A percentile compares a stretch with the other conserved stretches of the same genome.
phyloP scores from a whole-genome alignment of 2,329 filamentous ascomycete genomes.

The Penicillium sp. region DNA sequence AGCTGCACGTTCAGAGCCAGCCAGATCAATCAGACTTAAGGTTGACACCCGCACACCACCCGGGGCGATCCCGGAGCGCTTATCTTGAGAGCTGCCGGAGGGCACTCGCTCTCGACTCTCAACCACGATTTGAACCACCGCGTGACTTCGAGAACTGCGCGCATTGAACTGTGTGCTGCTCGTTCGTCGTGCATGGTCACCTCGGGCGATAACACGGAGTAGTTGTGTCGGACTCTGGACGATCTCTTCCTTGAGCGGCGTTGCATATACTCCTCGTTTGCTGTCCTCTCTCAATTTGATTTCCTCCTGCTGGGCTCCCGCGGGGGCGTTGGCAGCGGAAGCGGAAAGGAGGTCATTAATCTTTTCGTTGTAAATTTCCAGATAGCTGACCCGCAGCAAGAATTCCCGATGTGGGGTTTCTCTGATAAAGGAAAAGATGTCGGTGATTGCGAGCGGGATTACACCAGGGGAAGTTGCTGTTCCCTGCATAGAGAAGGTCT shows the following conservation, averaged over 20 bases:
- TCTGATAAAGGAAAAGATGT: conserved; percentile 98
- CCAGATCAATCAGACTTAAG: conserved; percentile 90
- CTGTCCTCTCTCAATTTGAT: conserved; percentile 96
- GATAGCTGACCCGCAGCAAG: conserved; percentile 89
- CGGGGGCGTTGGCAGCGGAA: conserved; percentile 58
- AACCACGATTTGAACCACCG: conserved; percentile 97
- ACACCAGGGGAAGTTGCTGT: conserved; percentile 94
- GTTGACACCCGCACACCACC: conserved; percentile 95
- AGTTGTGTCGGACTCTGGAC: conserved; percentile 97
- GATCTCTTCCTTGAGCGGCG: conserved; percentile 94
- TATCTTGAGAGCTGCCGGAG: conserved; percentile 54
- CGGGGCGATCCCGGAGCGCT: conserved; percentile 69
- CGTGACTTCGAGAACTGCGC: conserved; percentile 94
- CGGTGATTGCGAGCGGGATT: conserved; percentile 93
- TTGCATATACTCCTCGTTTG: conserved; percentile 95
- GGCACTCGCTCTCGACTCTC: conserved; percentile 88
- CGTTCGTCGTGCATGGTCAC: conserved; percentile 84
- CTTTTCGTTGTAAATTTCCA: conserved; percentile 98
- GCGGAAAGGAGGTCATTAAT: conserved; percentile 91
- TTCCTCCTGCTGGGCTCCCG: conserved; percentile 70
- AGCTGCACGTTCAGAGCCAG: conserved; percentile 92
- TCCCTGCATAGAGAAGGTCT: conserved; percentile 99
- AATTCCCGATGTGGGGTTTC: conserved; percentile 96
- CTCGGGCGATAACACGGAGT: conserved; percentile 87
- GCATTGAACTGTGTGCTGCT: conserved; percentile 97